Evolutionary conservation across 441 rosid genomes (phyloP).

Genomic region (Croton laevigatus): DNA sequence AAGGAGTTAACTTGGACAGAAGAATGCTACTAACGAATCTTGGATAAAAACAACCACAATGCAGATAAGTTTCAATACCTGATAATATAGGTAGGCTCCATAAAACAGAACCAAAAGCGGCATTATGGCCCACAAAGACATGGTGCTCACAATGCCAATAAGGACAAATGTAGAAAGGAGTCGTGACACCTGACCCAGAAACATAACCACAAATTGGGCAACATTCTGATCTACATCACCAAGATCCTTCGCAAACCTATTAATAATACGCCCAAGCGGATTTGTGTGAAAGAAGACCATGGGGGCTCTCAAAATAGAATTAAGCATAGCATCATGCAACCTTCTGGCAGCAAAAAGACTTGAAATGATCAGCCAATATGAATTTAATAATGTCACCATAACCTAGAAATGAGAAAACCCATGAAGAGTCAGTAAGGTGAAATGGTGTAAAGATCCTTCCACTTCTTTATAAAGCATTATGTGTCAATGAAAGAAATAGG

Average conservation of each 20-base stretch:
- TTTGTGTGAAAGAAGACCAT: slow-evolving; percentile 98
- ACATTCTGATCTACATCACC: slow-evolving; percentile 94
- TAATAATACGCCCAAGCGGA: slow-evolving; percentile 89
- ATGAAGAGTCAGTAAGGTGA: not conserved
- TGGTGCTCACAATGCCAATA: slow-evolving; percentile 94
- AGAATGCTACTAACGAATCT: not conserved
- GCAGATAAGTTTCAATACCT: slow-evolving; percentile 48
- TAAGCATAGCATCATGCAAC: slow-evolving; percentile 93
- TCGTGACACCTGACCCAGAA: slow-evolving; percentile 76
- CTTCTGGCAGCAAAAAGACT: slow-evolving; percentile 87
- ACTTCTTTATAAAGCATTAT: not conserved
- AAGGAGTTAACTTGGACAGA: not conserved
- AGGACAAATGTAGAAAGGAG: slow-evolving; percentile 90
- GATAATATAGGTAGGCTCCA: slow-evolving; percentile 91
- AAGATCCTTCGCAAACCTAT: slow-evolving; percentile 96
- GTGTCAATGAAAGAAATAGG: too few relatives aligned
- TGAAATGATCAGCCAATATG: slow-evolving; percentile 89
- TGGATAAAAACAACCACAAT: not conserved
- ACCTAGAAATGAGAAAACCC: slow-evolving; percentile 53
- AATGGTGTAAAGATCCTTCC: slow-evolving; percentile 4
- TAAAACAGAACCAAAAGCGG: slow-evolving; percentile 92
- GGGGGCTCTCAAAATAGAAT: slow-evolving; percentile 89
- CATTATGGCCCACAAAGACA: slow-evolving; percentile 99
- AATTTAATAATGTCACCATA: slow-evolving; percentile 67
- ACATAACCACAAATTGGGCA: slow-evolving; percentile 77